These are phyloP conservation scores for Aspergillus brunneoviolaceus DNA, from an alignment of 2,329 filamentous ascomycete species.

Conservation along the genomic window DNA sequence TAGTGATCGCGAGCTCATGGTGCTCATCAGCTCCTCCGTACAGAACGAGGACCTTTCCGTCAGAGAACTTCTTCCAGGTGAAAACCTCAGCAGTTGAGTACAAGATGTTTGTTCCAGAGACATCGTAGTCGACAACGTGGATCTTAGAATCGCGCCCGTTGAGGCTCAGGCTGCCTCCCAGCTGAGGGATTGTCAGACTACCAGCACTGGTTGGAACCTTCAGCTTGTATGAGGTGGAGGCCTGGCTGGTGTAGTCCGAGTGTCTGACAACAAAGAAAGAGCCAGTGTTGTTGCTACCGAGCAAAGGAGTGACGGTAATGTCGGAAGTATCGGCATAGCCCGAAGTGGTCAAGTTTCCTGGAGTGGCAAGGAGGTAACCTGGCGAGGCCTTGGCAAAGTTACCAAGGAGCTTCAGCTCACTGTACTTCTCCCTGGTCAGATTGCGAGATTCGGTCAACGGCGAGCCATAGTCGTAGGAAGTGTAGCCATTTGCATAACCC, in stretches of 20 bases:
- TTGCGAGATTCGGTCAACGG: conserved; percentile 68
- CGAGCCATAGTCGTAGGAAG: conserved; percentile 62
- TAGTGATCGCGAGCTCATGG: conserved; percentile 43
- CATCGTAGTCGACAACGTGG: conserved; percentile 43
- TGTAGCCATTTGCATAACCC: conserved; percentile 66
- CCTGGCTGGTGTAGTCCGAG: conserved; percentile 60
- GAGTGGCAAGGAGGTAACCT: conserved; percentile 62
- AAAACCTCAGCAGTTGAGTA: conserved; percentile 49
- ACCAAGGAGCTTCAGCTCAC: conserved; percentile 72
- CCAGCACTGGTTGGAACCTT: conserved; percentile 51
- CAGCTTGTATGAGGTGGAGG: conserved; percentile 62
- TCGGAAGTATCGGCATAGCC: conserved; percentile 55
- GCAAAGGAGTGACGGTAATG: conserved; percentile 61
- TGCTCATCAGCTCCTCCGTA: conserved; percentile 43
- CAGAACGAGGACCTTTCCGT: conserved; percentile 51
- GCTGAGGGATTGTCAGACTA: conserved; percentile 41
- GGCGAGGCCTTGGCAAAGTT: conserved; percentile 74
- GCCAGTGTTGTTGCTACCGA: conserved; percentile 50
- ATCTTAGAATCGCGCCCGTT: conserved; percentile 47
- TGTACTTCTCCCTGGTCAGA: conserved; percentile 72
- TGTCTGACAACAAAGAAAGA: conserved; percentile 66
- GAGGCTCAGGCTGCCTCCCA: conserved; percentile 39
- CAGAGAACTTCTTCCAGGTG: conserved; percentile 58
- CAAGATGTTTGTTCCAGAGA: conserved; percentile 41
- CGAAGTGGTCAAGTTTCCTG: conserved; percentile 44